phyloP scores from a whole-genome alignment of 768 basidiomycete genomes.

The Macrolepiota albuminosa region DNA sequence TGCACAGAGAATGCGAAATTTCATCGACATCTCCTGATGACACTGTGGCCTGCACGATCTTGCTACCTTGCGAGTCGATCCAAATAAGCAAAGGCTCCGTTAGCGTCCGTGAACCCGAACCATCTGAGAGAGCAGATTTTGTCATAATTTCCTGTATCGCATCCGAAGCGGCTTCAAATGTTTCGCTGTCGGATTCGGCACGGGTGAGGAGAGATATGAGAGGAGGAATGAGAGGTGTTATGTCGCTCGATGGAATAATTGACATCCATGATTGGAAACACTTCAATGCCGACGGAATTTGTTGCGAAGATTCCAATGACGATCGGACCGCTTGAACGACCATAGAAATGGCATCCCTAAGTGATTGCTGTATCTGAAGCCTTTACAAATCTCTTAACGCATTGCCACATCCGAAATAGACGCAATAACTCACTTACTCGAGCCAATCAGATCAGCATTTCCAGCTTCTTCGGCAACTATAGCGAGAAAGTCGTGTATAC shows the following conservation, averaged over 20 bases:
- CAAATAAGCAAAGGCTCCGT: conserved; percentile 87
- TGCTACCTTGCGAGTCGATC: conserved; percentile 52
- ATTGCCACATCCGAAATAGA: background rate
- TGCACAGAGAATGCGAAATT: conserved; percentile 68
- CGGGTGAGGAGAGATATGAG: conserved; percentile 63
- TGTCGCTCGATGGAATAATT: conserved; percentile 62
- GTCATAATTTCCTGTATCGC: conserved; percentile 75
- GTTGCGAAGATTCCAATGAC: conserved; percentile 43
- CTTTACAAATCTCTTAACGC: conserved; percentile 27
- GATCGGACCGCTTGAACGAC: conserved; percentile 64
- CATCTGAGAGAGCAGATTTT: conserved; percentile 67
- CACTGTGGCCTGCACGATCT: conserved; percentile 34
- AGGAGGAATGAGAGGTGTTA: conserved; percentile 61
- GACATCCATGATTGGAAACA: conserved; percentile 85
- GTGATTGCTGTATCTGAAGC: conserved; percentile 56
- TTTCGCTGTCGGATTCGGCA: conserved; percentile 42
- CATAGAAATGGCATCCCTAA: conserved; percentile 64
- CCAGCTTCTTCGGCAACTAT: conserved; percentile 83
- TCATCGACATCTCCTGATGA: conserved; percentile 44
- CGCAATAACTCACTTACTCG: conserved; percentile 56
- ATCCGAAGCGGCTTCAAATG: conserved; percentile 64
- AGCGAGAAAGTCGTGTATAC: conserved; percentile 69
- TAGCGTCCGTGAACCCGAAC: conserved; percentile 61
- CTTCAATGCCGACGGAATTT: conserved; percentile 67
- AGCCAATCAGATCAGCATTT: conserved; percentile 67